Evolutionary conservation across 192 early-diverging fungal genomes (phyloP).

Genomic region (Linnemannia schmuckeri): DNA sequence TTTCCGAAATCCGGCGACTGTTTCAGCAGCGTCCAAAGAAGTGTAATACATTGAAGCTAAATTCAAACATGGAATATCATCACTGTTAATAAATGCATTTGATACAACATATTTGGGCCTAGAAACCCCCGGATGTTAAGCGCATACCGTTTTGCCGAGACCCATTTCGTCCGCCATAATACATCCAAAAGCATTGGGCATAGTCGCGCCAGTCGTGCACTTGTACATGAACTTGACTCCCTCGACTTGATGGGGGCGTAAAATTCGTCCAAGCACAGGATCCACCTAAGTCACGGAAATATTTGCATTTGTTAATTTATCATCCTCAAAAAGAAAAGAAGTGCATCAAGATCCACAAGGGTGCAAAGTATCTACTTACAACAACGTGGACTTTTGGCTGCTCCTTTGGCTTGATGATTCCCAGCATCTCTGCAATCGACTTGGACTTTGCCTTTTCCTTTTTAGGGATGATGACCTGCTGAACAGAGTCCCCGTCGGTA

Average conservation of each 20-base stretch:
- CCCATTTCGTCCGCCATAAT: constrained; percentile 99
- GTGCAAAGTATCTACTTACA: constrained; percentile 41
- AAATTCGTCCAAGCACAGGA: constrained; percentile 83
- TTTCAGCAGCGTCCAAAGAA: constrained; percentile 97
- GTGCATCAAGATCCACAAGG: not conserved
- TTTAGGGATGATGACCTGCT: constrained; percentile 58
- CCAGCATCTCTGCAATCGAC: constrained; percentile 68
- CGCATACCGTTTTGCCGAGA: constrained; percentile 82
- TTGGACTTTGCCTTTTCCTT: constrained; percentile 63
- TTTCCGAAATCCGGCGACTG: constrained; percentile 92
- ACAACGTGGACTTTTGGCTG: constrained; percentile 76
- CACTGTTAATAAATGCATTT: not conserved
- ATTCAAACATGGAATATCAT: not conserved
- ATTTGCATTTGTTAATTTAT: not conserved
- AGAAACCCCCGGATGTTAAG: not conserved
- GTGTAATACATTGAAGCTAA: constrained; percentile 89
- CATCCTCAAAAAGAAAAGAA: not conserved
- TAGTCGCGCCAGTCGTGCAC: constrained; percentile 88
- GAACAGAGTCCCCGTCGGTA: constrained; percentile 30
- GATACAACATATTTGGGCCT: not conserved
- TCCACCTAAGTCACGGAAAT: constrained; percentile 65
- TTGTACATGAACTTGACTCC: constrained; percentile 96
- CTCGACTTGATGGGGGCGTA: constrained; percentile 97
- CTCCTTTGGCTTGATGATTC: constrained; percentile 57
- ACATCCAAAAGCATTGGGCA: constrained; percentile 84